Conservation (phyloP, 164 flowering plant species). For the Piper longum region DNA sequence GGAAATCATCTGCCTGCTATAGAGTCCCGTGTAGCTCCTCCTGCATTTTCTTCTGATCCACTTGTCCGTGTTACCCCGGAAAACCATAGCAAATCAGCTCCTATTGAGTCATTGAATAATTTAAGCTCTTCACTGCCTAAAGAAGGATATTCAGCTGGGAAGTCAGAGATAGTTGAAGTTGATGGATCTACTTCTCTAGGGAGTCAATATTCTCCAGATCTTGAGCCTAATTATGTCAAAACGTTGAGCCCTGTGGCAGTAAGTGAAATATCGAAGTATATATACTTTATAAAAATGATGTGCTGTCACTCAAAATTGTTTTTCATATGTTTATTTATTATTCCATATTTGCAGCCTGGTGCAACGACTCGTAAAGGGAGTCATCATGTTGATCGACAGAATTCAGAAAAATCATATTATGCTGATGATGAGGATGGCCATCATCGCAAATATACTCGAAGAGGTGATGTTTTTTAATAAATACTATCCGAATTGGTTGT, state of each 20-base stretch:
- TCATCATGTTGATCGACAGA: constrained; percentile 54
- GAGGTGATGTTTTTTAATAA: constrained; percentile 36
- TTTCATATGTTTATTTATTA: neutral
- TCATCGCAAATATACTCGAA: constrained; percentile 57
- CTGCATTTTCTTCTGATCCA: constrained; percentile 87
- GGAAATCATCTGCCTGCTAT: constrained; percentile 58
- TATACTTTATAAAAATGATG: constrained; percentile 1
- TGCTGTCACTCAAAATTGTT: neutral
- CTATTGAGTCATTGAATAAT: constrained; percentile 10
- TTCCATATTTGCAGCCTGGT: constrained; percentile 39
- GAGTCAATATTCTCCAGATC: constrained; percentile 19
- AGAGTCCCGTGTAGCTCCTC: constrained; percentile 67
- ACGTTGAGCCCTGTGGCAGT: constrained; percentile 63
- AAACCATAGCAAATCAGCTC: constrained; percentile 7
- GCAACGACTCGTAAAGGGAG: constrained; percentile 71
- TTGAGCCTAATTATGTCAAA: constrained; percentile 35
- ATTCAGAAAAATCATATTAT: constrained; percentile 73
- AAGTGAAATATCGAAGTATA: constrained; percentile 21
- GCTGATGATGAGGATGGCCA: constrained; percentile 96
- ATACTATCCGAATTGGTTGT: neutral
- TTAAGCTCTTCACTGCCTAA: constrained; percentile 6
- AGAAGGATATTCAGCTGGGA: constrained; percentile 12
- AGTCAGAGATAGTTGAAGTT: constrained; percentile 62
- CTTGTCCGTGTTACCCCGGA: constrained; percentile 27
- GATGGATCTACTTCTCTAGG: constrained; percentile 46